Evolutionary conservation across 768 basidiomycete species (phyloP), one percentile per base, ranked within the genome.

Genomic region (Lanmaoa pseudosensibilis): DNA sequence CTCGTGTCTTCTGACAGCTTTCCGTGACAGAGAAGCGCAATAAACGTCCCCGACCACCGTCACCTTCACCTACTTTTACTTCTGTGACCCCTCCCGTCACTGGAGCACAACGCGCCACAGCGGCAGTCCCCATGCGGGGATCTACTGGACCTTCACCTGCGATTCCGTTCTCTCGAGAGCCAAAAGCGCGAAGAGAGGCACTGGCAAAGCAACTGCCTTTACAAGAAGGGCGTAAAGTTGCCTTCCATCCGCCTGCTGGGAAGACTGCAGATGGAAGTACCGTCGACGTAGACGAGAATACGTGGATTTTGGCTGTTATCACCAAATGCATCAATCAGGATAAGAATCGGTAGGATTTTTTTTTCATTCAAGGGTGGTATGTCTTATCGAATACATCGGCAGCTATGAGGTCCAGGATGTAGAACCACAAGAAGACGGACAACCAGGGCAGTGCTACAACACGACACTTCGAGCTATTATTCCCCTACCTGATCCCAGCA

Each of bases 361-460:
- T 51, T 49, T 16, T 19, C 2, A 30, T 32, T 25, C 34, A 33
- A 7, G 39, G 33, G 38, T 37, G 5, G 54, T 25, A 55, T 33
- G 8, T 55, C 21, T 55, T 45, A 43, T 45, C 36, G 9, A 53
- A 46, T 18, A 48, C 33, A 19, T 33, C 10, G 40, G 15, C 56
- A 92, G 89, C 59, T 93, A 93, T 60, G 90, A 92, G 70, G 92
- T 94, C 0, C 88, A 90, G 71, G 92, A 93, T 66, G 85, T 83
- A 38, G 91, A 94, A 60, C 87, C 88, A 19, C 87, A 90, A 69
- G 90, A 91, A 67, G 87, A 90, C 52, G 87, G 89, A 10, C 80
- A 87, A 60, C 85, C 87, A 21, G 88, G 87, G 65, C 75, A 74
- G 74, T 78, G 78, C 58, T 92, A 91, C 63, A 84, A 81, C 56